Base-by-base conservation (phyloP, 306 rosid species). In the Canavalia ensiformis region DNA sequence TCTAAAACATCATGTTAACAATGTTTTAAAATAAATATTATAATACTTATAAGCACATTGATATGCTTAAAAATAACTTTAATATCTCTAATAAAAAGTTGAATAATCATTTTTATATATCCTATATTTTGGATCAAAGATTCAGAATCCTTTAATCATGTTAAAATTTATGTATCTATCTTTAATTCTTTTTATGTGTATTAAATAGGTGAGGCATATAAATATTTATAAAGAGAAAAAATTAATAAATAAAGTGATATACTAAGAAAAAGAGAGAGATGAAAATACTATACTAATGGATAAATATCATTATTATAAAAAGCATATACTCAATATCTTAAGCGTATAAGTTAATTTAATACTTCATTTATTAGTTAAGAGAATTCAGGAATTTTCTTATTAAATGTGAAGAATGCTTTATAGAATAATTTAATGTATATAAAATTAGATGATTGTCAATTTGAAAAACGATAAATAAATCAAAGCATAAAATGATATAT, bases 391-490 rank as follows among this genome's bases (percentile, higher is more conserved):
- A 52, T 37, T 72, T 71, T 39, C 52, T 8, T 54, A 4, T 72
- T 35, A 73, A 73, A 74, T 56, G 42, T 74, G 78, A 74, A 28
- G 46, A n/a, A 72, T 73, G 8, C 56, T 72, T 4, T 39, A 73
- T 31, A 46, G 5, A 37, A 54, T 34, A 55, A 35, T 8, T 37
- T 37, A 25, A 54, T 37, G 3, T n/a, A 37, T 37, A 37, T 37
- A 37, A 72, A 72, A 55, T 34, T 18, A 18, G 50, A 39, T 37
- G 39, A 25, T 6, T 54, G 8, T 2, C 8, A 8, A 54, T 50
- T 50, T 50, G 12, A 13, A 68, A 68, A 68, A 2, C 4, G 37
- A 2, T 68, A 63, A 35, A 44, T 44, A 44, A 44, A 67, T 67
- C 34, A 67, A 33, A 42, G 8, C 8, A 28, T 4, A 28, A 57